Evolutionary conservation across 1,284 basidiomycete species (phyloP).

Genomic region (Cryptococcus hybrid): DNA sequence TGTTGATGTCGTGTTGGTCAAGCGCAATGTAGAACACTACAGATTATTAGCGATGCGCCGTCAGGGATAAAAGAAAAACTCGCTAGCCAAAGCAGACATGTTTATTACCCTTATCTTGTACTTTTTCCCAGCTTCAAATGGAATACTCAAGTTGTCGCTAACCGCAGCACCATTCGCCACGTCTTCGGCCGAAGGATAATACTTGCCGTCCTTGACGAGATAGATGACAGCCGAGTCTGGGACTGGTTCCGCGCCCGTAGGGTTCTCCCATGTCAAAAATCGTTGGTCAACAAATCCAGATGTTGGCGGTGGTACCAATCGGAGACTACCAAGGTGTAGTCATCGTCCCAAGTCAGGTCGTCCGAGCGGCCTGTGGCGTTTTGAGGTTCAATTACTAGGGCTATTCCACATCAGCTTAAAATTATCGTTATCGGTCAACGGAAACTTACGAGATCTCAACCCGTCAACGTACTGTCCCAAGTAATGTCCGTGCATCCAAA

Average conservation of each 20-base stretch:
- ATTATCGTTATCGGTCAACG: too few relatives aligned
- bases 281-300: constrained; percentile 55
- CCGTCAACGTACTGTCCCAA: constrained; percentile 76
- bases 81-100: constrained; percentile 55
- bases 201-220: constrained; percentile 63
- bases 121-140: constrained; percentile 71
- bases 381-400: constrained; percentile 68
- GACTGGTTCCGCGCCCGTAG: constrained; percentile 80
- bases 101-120: constrained; percentile 77
- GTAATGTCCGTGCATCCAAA: constrained; percentile 71
- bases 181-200: constrained; percentile 51
- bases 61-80: constrained; percentile 9
- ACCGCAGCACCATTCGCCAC: constrained; percentile 64
- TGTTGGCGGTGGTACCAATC: constrained; percentile 75
- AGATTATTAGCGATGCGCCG: neutral
- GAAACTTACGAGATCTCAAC: constrained; percentile 29
- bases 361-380: constrained; percentile 51
- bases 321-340: constrained; percentile 77
- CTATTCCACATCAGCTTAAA: too few relatives aligned
- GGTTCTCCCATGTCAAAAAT: constrained; percentile 69
- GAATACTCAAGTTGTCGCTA: constrained; percentile 73
- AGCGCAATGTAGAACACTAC: constrained; percentile 77
- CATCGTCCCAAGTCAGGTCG: constrained; percentile 72
- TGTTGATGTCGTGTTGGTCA: constrained; percentile 84
- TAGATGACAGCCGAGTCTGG: constrained; percentile 84